Conservation (phyloP, 2,329 filamentous ascomycete genomes). For the Xylariaceae sp. region DNA sequence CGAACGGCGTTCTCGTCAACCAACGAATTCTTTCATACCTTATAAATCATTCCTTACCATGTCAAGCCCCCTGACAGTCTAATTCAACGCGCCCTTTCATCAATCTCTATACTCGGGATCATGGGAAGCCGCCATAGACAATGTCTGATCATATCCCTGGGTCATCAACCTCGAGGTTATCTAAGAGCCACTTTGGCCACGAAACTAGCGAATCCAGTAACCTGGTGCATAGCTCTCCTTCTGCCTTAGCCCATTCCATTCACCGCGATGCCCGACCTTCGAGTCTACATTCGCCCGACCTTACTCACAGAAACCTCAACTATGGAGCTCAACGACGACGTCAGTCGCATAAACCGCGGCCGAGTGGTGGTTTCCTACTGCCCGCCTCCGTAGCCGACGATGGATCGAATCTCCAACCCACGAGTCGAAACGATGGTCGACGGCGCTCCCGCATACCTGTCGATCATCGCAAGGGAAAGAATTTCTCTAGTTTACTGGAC, state of each 20-base stretch:
- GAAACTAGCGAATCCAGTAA: constrained; percentile 42
- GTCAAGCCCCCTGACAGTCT: too few species aligned
- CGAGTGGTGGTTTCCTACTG: constrained; percentile 49
- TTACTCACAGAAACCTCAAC: constrained; percentile 11
- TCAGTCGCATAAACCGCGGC: constrained; percentile 38
- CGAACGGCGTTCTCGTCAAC: too few species aligned
- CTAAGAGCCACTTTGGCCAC: constrained; percentile 32
- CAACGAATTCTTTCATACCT: too few species aligned
- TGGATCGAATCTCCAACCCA: constrained; percentile 7
- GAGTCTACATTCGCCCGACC: constrained; percentile 11
- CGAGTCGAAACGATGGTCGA: constrained; percentile 27
- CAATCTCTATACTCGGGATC: too few species aligned
- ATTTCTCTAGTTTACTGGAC: constrained; percentile 14
- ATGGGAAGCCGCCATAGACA: constrained; percentile 23
- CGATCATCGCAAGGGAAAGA: constrained; percentile 24
- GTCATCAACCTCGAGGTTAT: constrained; percentile 24
- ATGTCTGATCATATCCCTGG: constrained; percentile 10
- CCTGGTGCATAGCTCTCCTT: background rate
- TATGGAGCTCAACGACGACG: constrained; percentile 20
- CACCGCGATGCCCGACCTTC: constrained; percentile 6
- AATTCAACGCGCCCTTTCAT: too few species aligned
- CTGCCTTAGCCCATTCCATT: background rate
- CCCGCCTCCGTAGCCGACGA: constrained; percentile 32
- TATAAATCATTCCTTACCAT: too few species aligned
- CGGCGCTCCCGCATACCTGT: constrained; percentile 25